Base-by-base conservation (phyloP, 108 stramenopile species). In the Ochromonas danica region DNA sequence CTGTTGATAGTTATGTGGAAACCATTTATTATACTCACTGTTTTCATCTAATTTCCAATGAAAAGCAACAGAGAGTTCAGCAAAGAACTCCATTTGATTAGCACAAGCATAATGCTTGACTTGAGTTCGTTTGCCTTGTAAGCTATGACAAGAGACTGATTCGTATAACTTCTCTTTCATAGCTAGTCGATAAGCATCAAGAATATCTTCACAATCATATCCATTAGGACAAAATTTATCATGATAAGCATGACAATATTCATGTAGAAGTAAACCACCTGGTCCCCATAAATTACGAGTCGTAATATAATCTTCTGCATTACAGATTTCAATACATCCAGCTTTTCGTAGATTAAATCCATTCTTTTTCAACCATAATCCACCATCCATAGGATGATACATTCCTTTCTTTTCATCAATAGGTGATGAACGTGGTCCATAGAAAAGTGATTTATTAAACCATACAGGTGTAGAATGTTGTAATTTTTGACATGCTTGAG, bases 1-100 rank as follows among this genome's bases (percentile, higher is more conserved):
- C 71, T 95, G 91, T 10, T 40, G 43, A 14, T 91, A 81, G 83
- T 93, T 91, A 79, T 91, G 91, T 14, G 94, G 94, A 78, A 70
- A 93, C 94, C 94, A 95, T 81, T 95, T 95, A 82, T 95, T 95
- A 81, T 85, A 90, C 60, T 95, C 94, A 33, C 40, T 45, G 40
- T 22, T n/a, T 27, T 77, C 72, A 25, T 92, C 92, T 43, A 93
- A 82, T 36, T 6, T 36, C 33, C 35, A 67, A 28, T 35, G 63
- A 87, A 92, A 95, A 25, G 93, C 93, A 43, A 86, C 84, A 40
- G 90, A 91, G 57, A 95, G 81, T 67, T 95, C 93, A 0, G 94
- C 94, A 85, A 93, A 95, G 84, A 93, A 95, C 85, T 93, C 93
- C 91, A 91, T 93, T 39, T 62, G 61, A 83, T 93, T 89, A n/a